Base-by-base conservation (phyloP, 2,329 filamentous ascomycete species). In the Botrytis elliptica region DNA sequence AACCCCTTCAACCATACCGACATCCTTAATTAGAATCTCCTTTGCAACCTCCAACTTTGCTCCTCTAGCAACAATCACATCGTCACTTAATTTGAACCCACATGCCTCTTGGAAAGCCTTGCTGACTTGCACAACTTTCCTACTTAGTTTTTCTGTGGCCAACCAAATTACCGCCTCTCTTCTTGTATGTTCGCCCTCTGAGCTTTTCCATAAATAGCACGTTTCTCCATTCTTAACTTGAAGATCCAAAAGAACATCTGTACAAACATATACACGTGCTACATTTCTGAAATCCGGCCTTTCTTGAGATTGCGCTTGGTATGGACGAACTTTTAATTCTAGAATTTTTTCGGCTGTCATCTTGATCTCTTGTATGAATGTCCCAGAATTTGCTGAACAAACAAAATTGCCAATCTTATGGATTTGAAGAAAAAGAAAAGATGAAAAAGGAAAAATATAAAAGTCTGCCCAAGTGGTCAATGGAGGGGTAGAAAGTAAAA, bases 101-200 rank as follows among this genome's bases (percentile, higher is more conserved):
- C 92, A 92, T 10, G 89, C 87, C 52, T 92, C 91, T 75, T 93
- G 91, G 71, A 97, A 89, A 9, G 89, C 86, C 75, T 93, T 91
- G 36, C 93, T 91, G 84, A 93, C 89, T 85, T 95, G 87, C 68
- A 92, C 85, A 73, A 93, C 86, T 75, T 91, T 88, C 77, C 89
- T 89, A 79, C 90, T 88, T 77, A 93, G 84, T 78, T 90, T 90
- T 80, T 91, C 85, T 9, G 85, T 80, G 5, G 88, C 87, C 59
- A 85, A 83, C 90, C 90, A 92, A 18, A 88, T 89, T 77, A 92
- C 86, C n/a, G 88, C 90, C 70, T 81, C 77, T 75, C 75, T 76
- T 46, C 74, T 76, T 33, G 74, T 73, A 20, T 74, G 67, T 18
- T 75, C 73, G 8, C 52, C 66, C 20, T 79, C 76, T 44, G 83